phyloP scores from a whole-genome alignment of 805 yeast species.

The Cyberlindnera lachancei region DNA sequence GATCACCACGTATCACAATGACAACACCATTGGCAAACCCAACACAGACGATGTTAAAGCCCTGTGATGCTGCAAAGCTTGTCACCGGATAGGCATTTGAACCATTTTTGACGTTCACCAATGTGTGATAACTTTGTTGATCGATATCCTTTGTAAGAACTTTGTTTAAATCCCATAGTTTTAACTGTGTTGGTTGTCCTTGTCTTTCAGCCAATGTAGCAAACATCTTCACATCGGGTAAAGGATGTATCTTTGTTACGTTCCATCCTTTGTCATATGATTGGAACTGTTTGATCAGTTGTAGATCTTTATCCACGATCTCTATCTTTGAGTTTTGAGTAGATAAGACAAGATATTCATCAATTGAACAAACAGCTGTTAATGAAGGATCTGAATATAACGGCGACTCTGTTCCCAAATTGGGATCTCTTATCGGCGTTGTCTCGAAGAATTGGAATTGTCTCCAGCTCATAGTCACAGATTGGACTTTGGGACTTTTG shows the following conservation, averaged over 20 bases:
- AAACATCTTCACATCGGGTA: constrained; percentile 43
- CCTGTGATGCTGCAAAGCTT: constrained; percentile 45
- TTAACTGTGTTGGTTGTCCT: constrained; percentile 61
- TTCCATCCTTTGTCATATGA: constrained; percentile 64
- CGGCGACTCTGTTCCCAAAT: constrained; percentile 49
- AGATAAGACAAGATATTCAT: constrained; percentile 52
- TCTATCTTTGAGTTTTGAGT: constrained; percentile 45
- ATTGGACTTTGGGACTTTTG: too few relatives aligned
- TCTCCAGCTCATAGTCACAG: constrained; percentile 53
- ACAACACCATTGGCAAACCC: constrained; percentile 86
- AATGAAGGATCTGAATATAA: constrained; percentile 75
- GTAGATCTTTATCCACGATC: constrained; percentile 45
- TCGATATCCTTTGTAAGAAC: constrained; percentile 28
- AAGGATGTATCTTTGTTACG: constrained; percentile 47
- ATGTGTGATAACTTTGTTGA: constrained; percentile 44
- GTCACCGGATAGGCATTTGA: constrained; percentile 75
- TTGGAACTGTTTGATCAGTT: constrained; percentile 40
- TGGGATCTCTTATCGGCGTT: constrained; percentile 80
- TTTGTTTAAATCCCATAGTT: constrained; percentile 66
- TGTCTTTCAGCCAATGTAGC: constrained; percentile 69
- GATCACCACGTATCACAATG: constrained; percentile 77
- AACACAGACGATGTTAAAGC: constrained; percentile 57
- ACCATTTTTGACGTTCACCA: constrained; percentile 60
- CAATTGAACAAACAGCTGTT: constrained; percentile 54
- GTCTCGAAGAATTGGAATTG: constrained; percentile 84